These are phyloP conservation scores for Plasmodiophora brassicae DNA, from an alignment of 208 protist species.

Conservation along the genomic window DNA sequence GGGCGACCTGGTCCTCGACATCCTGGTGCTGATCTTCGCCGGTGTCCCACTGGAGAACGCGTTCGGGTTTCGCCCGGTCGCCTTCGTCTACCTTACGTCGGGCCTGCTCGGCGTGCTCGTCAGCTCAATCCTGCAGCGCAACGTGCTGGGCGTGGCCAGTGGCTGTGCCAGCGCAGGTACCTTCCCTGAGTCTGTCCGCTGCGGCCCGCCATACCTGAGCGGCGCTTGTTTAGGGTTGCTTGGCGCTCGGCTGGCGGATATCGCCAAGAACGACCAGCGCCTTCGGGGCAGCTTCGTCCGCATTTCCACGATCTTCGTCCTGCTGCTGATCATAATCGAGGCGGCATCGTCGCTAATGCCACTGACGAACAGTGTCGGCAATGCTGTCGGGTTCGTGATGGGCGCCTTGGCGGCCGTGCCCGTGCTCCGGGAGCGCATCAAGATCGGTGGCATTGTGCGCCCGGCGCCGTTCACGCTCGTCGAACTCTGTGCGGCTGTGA, in stretches of 20 bases:
- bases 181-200: too few species aligned
- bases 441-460: background rate
- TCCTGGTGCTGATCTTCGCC: background rate
- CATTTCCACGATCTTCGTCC: background rate
- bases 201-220: too few species aligned
- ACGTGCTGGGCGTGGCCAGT: background rate
- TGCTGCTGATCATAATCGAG: background rate
- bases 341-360: background rate
- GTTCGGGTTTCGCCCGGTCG: background rate
- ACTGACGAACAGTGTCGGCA: background rate
- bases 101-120: background rate
- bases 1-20: background rate
- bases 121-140: background rate
- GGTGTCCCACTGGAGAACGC: background rate
- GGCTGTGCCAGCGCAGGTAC: too few species aligned
- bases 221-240: background rate
- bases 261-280: background rate
- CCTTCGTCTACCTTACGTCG: background rate
- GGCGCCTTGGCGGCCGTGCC: background rate
- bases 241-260: background rate
- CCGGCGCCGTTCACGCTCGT: background rate
- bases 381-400: background rate
- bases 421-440: background rate
- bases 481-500: background rate
- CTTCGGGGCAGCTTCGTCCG: background rate